A percentile compares a stretch with the other conserved stretches of the same genome.
Evolutionary conservation across 495 filamentous ascomycete species (phyloP).

Genomic region (Trichocladium uniseriatum): DNA sequence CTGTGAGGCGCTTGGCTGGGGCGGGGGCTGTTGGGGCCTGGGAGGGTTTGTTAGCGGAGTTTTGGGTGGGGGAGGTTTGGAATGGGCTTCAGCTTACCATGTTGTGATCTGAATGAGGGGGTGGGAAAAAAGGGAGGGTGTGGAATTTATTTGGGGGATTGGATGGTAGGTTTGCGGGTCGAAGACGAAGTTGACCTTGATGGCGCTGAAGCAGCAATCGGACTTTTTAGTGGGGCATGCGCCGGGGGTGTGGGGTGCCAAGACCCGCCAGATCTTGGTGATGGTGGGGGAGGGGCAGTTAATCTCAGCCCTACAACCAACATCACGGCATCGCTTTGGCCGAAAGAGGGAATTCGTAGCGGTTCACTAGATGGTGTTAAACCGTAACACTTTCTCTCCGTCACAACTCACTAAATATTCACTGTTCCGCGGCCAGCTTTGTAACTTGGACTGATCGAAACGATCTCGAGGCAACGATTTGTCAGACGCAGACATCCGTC

Average conservation of each 20-base stretch:
- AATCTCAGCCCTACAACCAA: conserved; percentile 17
- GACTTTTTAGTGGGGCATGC: conserved; percentile 27
- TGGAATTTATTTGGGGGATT: background rate
- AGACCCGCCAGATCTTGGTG: background rate
- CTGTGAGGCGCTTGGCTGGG: conserved; percentile 20
- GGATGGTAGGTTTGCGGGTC: background rate
- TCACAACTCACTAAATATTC: no score
- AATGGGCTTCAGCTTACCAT: conserved; percentile 14
- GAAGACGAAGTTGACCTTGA: background rate
- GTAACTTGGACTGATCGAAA: no score
- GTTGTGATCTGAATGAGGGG: no score
- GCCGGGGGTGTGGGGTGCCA: conserved; percentile 1
- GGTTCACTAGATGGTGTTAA: no score
- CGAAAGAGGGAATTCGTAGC: background rate
- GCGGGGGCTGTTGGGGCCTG: conserved; percentile 25
- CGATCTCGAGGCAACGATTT: no score
- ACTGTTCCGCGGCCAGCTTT: no score
- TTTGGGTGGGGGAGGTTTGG: background rate
- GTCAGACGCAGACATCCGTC: no score
- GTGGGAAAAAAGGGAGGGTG: no score
- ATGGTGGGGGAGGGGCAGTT: conserved; percentile 12
- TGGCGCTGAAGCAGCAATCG: background rate
- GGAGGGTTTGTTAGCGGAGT: background rate
- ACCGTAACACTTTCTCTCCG: no score
- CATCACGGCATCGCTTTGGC: background rate